These are phyloP conservation scores for Rosa persica DNA, from an alignment of 306 rosid species.

Conservation along the genomic window DNA sequence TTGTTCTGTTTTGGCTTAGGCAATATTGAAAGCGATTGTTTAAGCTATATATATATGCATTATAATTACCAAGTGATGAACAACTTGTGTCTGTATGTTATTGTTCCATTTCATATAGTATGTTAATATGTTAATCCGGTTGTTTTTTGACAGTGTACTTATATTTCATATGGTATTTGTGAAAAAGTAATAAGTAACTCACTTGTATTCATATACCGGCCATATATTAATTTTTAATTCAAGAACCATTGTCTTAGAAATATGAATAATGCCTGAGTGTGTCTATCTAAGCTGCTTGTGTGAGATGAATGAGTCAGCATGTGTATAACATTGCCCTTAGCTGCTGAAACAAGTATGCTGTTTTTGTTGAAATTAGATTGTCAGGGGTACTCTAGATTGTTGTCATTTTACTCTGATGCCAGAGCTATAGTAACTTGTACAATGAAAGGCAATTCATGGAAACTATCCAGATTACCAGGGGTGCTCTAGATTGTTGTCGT, in stretches of 20 bases:
- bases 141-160: neutral
- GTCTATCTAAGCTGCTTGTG: neutral
- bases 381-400: too few species aligned
- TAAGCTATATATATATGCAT: neutral
- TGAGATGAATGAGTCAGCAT: neutral
- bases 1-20: neutral
- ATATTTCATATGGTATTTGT: neutral
- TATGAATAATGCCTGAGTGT: neutral
- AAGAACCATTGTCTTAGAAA: neutral
- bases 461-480: too few species aligned
- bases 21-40: neutral
- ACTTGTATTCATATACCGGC: neutral
- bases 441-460: too few species aligned
- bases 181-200: neutral
- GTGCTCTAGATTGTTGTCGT: neutral
- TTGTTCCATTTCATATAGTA: neutral
- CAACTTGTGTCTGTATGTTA: neutral
- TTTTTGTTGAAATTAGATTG: neutral
- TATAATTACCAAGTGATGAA: neutral
- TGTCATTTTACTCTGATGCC: neutral
- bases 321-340: neutral
- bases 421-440: neutral
- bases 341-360: neutral
- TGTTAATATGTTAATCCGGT: neutral
- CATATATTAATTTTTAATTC: neutral